Conservation (phyloP, 257 asterid genomes). For the Gentiana macrophylla region DNA sequence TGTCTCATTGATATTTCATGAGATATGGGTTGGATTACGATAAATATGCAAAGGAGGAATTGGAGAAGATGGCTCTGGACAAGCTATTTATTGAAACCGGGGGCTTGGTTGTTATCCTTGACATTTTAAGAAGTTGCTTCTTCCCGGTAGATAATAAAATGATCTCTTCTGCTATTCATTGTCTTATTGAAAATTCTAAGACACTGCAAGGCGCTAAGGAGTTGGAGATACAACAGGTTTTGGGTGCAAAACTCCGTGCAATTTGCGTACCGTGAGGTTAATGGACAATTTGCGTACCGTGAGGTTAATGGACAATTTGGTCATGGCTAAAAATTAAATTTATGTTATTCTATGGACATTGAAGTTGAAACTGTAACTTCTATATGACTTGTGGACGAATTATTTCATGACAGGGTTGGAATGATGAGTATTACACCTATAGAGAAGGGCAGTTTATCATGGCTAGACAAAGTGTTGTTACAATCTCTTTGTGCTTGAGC, state of each 20-base stretch:
- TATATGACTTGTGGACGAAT: no score
- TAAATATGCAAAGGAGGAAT: no score
- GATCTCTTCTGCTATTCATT: conserved; percentile 83
- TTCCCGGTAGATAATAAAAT: conserved; percentile 89
- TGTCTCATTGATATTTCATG: no score
- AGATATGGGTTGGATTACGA: no score
- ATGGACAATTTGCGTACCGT: conserved; percentile 17
- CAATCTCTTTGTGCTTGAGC: no score
- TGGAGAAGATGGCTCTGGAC: conserved; percentile 27
- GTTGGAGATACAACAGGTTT: conserved; percentile 83
- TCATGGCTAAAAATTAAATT: no score
- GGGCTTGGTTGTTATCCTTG: conserved; percentile 76
- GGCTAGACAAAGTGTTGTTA: no score
- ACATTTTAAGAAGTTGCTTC: conserved; percentile 76
- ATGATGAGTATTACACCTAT: no score
- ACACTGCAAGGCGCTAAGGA: conserved; percentile 99
- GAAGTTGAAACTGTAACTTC: no score
- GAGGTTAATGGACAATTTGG: conserved; percentile 8
- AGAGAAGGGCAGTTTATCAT: no score
- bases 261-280: conserved; percentile 52
- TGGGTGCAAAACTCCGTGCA: conserved; percentile 69
- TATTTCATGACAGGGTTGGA: no score
- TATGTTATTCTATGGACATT: no score
- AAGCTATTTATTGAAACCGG: conserved; percentile 77
- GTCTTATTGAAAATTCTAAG: conserved; percentile 96